Percentiles rank a stretch among this genome's conserved stretches.
Conservation (phyloP, 2,329 filamentous ascomycete genomes). For the Penicillium brasilianum region DNA sequence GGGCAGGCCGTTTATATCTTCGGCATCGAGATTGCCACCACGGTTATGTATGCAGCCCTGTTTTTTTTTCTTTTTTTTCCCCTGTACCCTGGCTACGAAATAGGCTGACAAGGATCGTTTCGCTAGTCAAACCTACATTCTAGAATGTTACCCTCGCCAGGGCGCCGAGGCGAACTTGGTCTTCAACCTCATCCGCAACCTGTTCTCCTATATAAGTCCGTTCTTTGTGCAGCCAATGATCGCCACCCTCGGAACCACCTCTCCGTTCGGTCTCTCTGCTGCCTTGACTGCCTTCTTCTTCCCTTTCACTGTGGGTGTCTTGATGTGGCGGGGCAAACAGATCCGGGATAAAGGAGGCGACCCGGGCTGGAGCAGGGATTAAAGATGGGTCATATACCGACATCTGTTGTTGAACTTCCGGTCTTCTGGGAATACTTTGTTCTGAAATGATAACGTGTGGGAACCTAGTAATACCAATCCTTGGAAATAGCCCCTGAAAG, state of each 20-base stretch:
- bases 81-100: not conserved
- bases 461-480: not conserved
- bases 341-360: constrained; percentile 16
- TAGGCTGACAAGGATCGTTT: constrained; percentile 6
- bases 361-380: constrained; percentile 15
- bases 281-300: constrained; percentile 15
- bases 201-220: constrained; percentile 14
- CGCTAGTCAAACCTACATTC: constrained; percentile 14
- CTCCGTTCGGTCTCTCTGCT: constrained; percentile 11
- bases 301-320: constrained; percentile 13
- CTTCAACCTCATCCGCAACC: constrained; percentile 14
- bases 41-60: constrained; percentile 11
- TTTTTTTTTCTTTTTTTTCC: too few relatives aligned
- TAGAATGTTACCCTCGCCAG: constrained; percentile 16
- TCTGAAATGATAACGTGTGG: not conserved
- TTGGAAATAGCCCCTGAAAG: constrained; percentile 8
- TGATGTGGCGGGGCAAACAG: constrained; percentile 15
- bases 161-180: constrained; percentile 15
- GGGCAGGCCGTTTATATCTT: constrained; percentile 15
- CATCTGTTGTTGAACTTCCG: not conserved
- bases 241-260: constrained; percentile 7
- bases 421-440: constrained; percentile 1
- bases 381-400: constrained; percentile 2
- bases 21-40: constrained; percentile 15
- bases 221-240: constrained; percentile 16